phyloP scores from a whole-genome alignment of 768 basidiomycete genomes.

The Suillus tomentosus region DNA sequence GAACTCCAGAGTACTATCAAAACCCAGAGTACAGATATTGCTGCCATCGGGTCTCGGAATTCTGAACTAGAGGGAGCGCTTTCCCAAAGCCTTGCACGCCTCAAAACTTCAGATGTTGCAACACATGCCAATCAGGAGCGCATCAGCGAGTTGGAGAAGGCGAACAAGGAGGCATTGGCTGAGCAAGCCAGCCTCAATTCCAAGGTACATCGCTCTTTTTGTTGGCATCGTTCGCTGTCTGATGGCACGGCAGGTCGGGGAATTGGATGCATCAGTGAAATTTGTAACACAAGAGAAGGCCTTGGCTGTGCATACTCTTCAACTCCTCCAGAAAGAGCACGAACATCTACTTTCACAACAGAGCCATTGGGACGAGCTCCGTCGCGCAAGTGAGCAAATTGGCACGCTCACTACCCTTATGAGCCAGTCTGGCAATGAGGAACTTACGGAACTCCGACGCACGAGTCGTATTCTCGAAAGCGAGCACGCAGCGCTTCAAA shows the following conservation, averaged over 20 bases:
- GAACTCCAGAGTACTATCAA: constrained; percentile 48
- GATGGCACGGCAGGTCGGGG: constrained; percentile 49
- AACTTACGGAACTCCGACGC: constrained; percentile 68
- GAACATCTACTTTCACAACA: constrained; percentile 64
- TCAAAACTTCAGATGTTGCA: constrained; percentile 73
- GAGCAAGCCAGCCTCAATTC: constrained; percentile 60
- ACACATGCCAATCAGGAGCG: constrained; percentile 61
- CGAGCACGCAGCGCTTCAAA: constrained; percentile 67
- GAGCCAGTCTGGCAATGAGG: constrained; percentile 66
- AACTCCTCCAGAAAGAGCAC: constrained; percentile 57
- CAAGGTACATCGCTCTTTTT: constrained; percentile 48
- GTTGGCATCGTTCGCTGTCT: constrained; percentile 1
- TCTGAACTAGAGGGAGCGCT: constrained; percentile 71
- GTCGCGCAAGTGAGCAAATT: constrained; percentile 70
- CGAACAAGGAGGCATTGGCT: constrained; percentile 50
- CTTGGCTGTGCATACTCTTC: constrained; percentile 49
- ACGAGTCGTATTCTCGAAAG: constrained; percentile 58
- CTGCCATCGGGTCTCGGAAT: constrained; percentile 51
- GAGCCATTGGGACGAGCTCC: constrained; percentile 78
- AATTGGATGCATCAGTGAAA: constrained; percentile 58
- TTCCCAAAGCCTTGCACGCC: constrained; percentile 67
- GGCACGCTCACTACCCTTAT: constrained; percentile 64
- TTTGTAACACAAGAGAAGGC: constrained; percentile 68
- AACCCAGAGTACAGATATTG: constrained; percentile 47
- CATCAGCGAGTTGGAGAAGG: constrained; percentile 62